phyloP scores from a whole-genome alignment of 1,284 basidiomycete species.

The Phylloboletellus chloephorus region DNA sequence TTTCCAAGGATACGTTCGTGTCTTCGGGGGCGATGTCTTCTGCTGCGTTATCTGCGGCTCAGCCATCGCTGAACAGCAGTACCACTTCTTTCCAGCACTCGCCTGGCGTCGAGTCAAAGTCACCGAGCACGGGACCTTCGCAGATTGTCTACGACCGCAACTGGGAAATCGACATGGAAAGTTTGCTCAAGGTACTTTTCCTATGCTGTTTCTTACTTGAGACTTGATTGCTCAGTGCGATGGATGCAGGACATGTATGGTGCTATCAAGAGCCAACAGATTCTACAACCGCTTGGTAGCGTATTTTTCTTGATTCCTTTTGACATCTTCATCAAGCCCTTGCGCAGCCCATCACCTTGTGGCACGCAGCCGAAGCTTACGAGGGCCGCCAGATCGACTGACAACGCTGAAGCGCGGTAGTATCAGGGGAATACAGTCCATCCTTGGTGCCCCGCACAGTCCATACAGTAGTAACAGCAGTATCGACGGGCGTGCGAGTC shows the following conservation, averaged over 20 bases:
- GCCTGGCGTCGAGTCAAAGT: conserved; percentile 37
- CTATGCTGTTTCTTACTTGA: background rate
- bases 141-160: conserved; percentile 52
- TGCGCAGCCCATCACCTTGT: conserved; percentile 41
- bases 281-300: conserved; percentile 73
- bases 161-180: conserved; percentile 87
- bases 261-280: conserved; percentile 86
- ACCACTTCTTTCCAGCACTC: conserved; percentile 41
- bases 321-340: conserved; percentile 50
- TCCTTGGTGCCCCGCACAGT: conserved; percentile 60
- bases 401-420: conserved; percentile 84
- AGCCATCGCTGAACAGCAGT: conserved; percentile 33
- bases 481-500: conserved; percentile 80
- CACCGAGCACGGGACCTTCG: conserved; percentile 28
- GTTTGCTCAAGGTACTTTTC: conserved; percentile 65
- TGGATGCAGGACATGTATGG: conserved; percentile 84
- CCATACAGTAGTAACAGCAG: conserved; percentile 78
- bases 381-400: conserved; percentile 62
- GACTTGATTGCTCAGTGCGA: conserved; percentile 9
- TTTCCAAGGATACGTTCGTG: conserved; percentile 52
- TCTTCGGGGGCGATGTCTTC: conserved; percentile 37
- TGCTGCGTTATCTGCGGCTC: conserved; percentile 31
- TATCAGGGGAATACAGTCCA: conserved; percentile 78
- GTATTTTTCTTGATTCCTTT: conserved; percentile 39
- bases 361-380: conserved; percentile 60